Base-by-base conservation (phyloP, 139 green algal genomes). In the Coccomyxa sp. region DNA sequence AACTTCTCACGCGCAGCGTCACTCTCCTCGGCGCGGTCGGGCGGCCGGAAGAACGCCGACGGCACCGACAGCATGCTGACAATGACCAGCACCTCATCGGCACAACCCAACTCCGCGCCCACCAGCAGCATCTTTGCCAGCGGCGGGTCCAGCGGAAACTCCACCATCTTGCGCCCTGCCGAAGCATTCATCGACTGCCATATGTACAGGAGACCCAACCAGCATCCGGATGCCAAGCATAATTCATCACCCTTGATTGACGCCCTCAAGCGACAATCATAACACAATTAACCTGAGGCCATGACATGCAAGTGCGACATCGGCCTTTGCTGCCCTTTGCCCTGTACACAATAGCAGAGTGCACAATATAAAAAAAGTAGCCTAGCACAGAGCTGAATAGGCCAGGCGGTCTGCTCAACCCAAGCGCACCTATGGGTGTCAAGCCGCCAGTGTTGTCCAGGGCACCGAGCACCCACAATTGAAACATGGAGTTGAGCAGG, bases 1-100 rank as follows among this genome's bases (percentile, higher is more conserved):
- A 99, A 99, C 91, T 99, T 99, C 87, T 99, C 97, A 30, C 97
- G 92, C 51, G 96, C 97, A 15, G 96, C 93, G 85, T 99, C 97
- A 77, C 82, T 92, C 92, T 99, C 97, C 86, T 98, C 97, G 77
- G 94, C 95, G 17, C 92, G 76, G 81, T 93, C 86, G n/a, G 88
- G 89, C n/a, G 92, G 93, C 0, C 93, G 87, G 92, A 98, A 98
- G 91, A 99, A 99, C 25, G 98, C 94, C 21, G 87, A 88, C 1
- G 96, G 96, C 83, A 99, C 96, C 51, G 87, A 94, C 51, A 97
- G 91, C 95, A 98, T 98, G 87, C 79, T 89, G 32, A 98, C 96
- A 32, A 98, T 91, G 30, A 96, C 98, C 14, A 98, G 88, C 82
- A 94, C 89, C 85, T 96, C 93, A 80, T 91, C 88, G 75, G 81